phyloP scores from a whole-genome alignment of 192 early-diverging fungal species.

The Entrophospora sp. region DNA sequence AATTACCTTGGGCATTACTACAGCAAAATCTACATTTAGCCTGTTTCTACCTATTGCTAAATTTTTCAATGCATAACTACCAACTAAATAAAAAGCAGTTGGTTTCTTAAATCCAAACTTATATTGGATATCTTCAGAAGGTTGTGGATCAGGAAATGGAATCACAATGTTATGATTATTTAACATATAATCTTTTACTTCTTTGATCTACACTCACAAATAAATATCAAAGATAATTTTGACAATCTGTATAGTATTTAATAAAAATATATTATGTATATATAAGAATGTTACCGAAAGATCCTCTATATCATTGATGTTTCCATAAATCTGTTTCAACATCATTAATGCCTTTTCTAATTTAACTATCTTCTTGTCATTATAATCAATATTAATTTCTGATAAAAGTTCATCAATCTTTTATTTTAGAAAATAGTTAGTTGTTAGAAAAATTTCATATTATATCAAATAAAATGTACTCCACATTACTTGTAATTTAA shows the following conservation, averaged over 20 bases:
- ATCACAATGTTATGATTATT: constrained; percentile 52
- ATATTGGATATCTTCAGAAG: constrained; percentile 60
- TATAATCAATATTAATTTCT: constrained; percentile 56
- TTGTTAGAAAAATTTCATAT: not conserved
- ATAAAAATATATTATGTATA: too few species aligned
- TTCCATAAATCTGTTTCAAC: constrained; percentile 62
- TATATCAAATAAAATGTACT: constrained; percentile 26
- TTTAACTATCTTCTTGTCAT: constrained; percentile 39
- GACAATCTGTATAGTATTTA: too few species aligned
- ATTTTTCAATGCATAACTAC: constrained; percentile 79
- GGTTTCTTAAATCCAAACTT: constrained; percentile 75
- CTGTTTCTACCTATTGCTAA: constrained; percentile 45
- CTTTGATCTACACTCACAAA: constrained; percentile 36
- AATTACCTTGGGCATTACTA: constrained; percentile 75
- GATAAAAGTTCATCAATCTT: constrained; percentile 43
- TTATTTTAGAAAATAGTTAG: not conserved
- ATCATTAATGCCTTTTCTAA: constrained; percentile 58
- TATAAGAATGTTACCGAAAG: constrained; percentile 44
- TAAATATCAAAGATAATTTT: too few species aligned
- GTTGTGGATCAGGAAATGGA: constrained; percentile 71
- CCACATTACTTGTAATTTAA: constrained; percentile 65
- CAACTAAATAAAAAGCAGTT: constrained; percentile 67
- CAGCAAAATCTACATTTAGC: constrained; percentile 82
- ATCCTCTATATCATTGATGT: constrained; percentile 42
- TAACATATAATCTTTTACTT: constrained; percentile 35